Conservation (phyloP, 129 eudicot species). For the Pulicaria dysenterica region DNA sequence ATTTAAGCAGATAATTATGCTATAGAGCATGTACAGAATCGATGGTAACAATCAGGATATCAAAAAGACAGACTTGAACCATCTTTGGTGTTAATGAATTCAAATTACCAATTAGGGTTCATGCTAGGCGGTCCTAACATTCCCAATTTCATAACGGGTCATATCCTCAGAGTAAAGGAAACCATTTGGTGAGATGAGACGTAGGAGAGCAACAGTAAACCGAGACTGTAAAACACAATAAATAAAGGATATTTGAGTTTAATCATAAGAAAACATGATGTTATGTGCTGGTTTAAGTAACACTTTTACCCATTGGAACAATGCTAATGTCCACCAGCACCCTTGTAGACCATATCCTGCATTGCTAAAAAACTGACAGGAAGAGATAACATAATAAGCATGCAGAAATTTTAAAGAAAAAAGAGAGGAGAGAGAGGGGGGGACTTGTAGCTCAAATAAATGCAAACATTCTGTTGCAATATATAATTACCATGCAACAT, state of each 20-base stretch:
- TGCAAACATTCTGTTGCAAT: background rate
- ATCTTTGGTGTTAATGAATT: conserved; percentile 4
- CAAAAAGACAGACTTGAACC: conserved; percentile 15
- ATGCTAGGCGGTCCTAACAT: conserved; percentile 50
- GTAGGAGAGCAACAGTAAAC: conserved; percentile 60
- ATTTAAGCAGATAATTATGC: conserved; percentile 28
- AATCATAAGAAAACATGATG: too few relatives aligned
- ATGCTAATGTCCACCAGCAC: conserved; percentile 87
- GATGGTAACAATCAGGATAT: conserved; percentile 9
- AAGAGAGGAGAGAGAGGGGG: too few relatives aligned
- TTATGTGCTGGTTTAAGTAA: background rate
- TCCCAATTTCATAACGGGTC: conserved; percentile 48
- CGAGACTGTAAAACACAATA: conserved; percentile 56
- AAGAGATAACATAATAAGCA: conserved; percentile 3
- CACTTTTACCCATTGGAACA: conserved; percentile 83
- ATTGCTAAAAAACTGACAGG: conserved; percentile 54
- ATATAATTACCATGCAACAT: background rate
- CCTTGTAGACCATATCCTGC: conserved; percentile 82
- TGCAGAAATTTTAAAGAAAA: background rate
- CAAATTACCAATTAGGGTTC: conserved; percentile 25
- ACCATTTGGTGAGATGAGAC: conserved; percentile 67
- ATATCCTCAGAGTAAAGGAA: conserved; percentile 67
- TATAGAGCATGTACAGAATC: conserved; percentile 29
- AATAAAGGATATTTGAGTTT: background rate
- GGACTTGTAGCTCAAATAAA: background rate